Conservation (phyloP, 2,329 filamentous ascomycete genomes). For the Sordariomycetes sp. region DNA sequence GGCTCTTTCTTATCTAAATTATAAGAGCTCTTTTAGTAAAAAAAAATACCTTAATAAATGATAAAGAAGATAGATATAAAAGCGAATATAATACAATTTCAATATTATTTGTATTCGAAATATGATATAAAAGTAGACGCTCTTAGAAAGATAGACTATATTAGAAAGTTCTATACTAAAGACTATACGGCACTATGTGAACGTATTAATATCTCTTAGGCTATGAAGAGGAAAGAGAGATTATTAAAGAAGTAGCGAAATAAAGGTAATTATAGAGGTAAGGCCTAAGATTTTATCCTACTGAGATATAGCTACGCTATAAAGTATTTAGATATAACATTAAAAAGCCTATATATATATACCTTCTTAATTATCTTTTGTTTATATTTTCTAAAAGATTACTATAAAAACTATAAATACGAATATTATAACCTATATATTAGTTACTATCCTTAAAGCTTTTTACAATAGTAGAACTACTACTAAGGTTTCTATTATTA, state of each 20-base stretch:
- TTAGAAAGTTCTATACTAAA: neutral
- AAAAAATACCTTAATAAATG: too few species aligned
- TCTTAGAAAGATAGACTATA: neutral
- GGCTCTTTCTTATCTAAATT: neutral
- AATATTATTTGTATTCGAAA: conserved; percentile 4
- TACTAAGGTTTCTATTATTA: neutral
- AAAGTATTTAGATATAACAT: too few species aligned
- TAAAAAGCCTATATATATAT: too few species aligned
- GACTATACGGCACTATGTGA: too few species aligned
- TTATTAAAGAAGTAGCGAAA: neutral
- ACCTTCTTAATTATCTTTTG: too few species aligned
- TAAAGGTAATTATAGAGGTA: too few species aligned
- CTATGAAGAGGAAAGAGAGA: conserved; percentile 3
- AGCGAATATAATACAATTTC: neutral
- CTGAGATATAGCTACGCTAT: too few species aligned
- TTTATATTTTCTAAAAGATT: too few species aligned
- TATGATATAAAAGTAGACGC: conserved; percentile 4
- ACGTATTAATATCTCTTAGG: neutral
- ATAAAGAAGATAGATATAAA: too few species aligned
- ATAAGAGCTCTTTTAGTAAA: too few species aligned
- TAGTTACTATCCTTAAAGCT: conserved; percentile 6
- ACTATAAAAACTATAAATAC: neutral
- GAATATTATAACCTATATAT: neutral
- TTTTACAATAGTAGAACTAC: too few species aligned
- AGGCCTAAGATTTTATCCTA: too few species aligned